Evolutionary conservation across 371 early-diverging fungal species (phyloP).

Genomic region (Globomyces sp.): DNA sequence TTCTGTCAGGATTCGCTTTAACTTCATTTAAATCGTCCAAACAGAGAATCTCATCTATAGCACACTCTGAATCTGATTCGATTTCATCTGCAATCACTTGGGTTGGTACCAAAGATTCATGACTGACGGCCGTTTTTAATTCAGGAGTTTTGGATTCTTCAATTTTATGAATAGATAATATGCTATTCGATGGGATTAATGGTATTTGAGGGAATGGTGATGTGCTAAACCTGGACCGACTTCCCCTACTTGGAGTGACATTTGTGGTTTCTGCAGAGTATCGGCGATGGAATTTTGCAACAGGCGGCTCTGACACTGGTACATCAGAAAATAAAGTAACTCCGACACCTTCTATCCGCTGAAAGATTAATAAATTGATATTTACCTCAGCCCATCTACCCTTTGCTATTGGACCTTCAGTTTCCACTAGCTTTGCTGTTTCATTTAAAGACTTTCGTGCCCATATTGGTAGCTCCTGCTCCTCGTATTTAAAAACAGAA

Average conservation of each 20-base stretch:
- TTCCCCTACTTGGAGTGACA: constrained; percentile 1
- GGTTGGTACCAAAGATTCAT: neutral
- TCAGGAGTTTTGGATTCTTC: neutral
- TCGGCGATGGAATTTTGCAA: constrained; percentile 7
- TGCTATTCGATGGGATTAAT: neutral
- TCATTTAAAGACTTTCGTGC: constrained; percentile 18
- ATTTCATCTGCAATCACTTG: constrained; percentile 6
- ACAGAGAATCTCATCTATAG: neutral
- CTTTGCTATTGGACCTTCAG: neutral
- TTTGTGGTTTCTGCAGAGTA: constrained; percentile 8
- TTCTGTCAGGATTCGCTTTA: neutral
- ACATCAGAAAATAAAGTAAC: constrained; percentile 4
- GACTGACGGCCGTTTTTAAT: constrained; percentile 1
- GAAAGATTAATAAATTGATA: neutral
- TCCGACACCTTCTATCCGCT: neutral
- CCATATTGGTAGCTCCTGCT: constrained; percentile 31
- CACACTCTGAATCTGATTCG: constrained; percentile 14
- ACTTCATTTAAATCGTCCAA: neutral
- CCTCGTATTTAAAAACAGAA: constrained; percentile 25
- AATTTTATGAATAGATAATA: neutral
- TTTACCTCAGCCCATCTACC: constrained; percentile 17
- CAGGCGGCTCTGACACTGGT: constrained; percentile 6
- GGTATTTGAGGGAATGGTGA: neutral
- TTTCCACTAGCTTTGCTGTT: neutral
- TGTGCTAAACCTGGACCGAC: neutral